Percentiles rank a stretch among this genome's conserved stretches.
Conservation (phyloP, 2,329 filamentous ascomycete genomes). For the Cercospora sesami region DNA sequence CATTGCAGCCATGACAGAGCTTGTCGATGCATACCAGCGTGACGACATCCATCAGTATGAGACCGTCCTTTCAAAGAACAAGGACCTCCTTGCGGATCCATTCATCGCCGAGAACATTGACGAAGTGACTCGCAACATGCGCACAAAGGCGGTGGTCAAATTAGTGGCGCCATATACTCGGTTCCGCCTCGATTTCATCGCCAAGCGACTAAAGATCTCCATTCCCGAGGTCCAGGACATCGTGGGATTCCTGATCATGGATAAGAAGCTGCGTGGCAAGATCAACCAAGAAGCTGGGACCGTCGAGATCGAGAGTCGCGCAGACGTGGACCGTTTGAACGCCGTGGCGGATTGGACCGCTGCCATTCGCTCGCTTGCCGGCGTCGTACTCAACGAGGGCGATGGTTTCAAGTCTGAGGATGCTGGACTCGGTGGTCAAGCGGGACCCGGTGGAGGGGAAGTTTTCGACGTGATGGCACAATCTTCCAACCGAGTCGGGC, state of each 20-base stretch:
- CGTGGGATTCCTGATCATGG: slow-evolving; percentile 88
- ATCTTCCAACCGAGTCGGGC: neutral
- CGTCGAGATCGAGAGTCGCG: slow-evolving; percentile 73
- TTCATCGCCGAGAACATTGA: slow-evolving; percentile 99
- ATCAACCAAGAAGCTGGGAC: slow-evolving; percentile 87
- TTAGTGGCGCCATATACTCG: slow-evolving; percentile 92
- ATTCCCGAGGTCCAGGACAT: slow-evolving; percentile 90
- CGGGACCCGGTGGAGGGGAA: slow-evolving; percentile 7
- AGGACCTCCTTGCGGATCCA: slow-evolving; percentile 82
- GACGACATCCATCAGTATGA: slow-evolving; percentile 94
- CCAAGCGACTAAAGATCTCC: slow-evolving; percentile 81
- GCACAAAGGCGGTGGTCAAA: slow-evolving; percentile 91
- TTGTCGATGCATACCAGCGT: slow-evolving; percentile 93
- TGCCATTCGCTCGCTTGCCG: slow-evolving; percentile 69
- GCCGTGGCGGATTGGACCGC: slow-evolving; percentile 72
- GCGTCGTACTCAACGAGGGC: slow-evolving; percentile 71
- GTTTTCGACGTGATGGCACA: slow-evolving; percentile 11
- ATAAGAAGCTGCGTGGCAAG: slow-evolving; percentile 80
- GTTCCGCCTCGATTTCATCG: slow-evolving; percentile 85
- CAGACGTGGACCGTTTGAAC: slow-evolving; percentile 70
- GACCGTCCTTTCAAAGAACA: slow-evolving; percentile 79
- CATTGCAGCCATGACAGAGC: slow-evolving; percentile 94
- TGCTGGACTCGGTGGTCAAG: slow-evolving; percentile 16
- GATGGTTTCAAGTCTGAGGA: slow-evolving; percentile 66
- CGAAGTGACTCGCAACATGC: slow-evolving; percentile 96